Base-by-base conservation (phyloP, 139 green algal species). In the Astrephomene gubernaculifera region DNA sequence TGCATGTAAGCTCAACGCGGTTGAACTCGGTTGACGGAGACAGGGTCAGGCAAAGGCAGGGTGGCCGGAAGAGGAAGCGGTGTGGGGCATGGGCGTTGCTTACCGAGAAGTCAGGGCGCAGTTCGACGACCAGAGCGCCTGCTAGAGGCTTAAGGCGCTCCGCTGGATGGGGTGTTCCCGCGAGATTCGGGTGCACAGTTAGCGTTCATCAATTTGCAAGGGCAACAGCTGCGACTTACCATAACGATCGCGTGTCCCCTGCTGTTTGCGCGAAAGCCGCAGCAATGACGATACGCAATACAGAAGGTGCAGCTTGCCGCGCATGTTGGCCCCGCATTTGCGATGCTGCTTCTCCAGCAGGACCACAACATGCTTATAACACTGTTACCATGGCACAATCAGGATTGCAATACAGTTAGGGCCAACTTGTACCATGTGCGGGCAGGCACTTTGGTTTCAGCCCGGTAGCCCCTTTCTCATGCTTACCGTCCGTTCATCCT, bases 401-500 rank as follows among this genome's bases (percentile, higher is more conserved):
- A n/a, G 31, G 22, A 63, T 61, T 63, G 39, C 4, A 43, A 19
- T 63, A 22, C 29, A 79, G 39, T 79, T 61, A 9, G 22, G 6
- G 10, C 14, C 71, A 10, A 24, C 45, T 43, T 44, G 36, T 45
- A 54, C 22, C 27, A 54, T 44, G 31, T 29, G n/a, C 43, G 38
- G 10, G n/a, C 44, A 64, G 71, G 44, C 45, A 44, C 38, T 43
- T 33, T 39, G 35, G 27, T 54, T 72, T 22, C 38, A 33, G n/a
- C 65, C 65, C 10, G n/a, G 65, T 35, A 72, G 27, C 39, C 38
- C 24, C 68, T 22, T 57, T 8, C 31, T 67, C 17, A 9, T 63
- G 44, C 78, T 19, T 31, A 85, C 79, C 79, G 45, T 71, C 53
- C 60, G 44, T 45, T 85, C 79, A 85, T 85, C 79, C 29, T 76